A percentile compares a stretch with the other conserved stretches of the same genome.
These are phyloP conservation scores for Penicillium aurantiogriseum DNA, from an alignment of 2,329 filamentous ascomycete species.

Conservation along the genomic window DNA sequence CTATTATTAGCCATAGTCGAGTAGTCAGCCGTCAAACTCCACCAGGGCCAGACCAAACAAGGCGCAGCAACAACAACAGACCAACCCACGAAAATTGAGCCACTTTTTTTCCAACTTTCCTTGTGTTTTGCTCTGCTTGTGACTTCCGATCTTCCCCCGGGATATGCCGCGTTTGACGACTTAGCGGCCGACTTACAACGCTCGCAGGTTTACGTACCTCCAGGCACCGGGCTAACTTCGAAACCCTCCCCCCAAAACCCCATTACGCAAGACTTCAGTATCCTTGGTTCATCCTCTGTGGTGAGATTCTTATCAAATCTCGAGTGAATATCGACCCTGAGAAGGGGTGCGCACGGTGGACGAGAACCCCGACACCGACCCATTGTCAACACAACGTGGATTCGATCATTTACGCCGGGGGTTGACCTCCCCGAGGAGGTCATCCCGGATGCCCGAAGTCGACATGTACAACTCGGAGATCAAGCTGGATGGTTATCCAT, in stretches of 20 bases:
- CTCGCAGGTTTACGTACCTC: conserved; percentile 1
- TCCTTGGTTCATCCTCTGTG: neutral
- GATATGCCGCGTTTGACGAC: conserved; percentile 3
- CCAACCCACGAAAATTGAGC: conserved; percentile 6
- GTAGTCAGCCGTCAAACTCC: conserved; percentile 19
- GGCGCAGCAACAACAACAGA: conserved; percentile 22
- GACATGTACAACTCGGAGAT: conserved; percentile 33
- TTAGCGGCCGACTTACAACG: conserved; percentile 2
- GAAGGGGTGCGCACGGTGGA: neutral
- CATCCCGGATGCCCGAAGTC: conserved; percentile 33
- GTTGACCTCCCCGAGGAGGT: conserved; percentile 45
- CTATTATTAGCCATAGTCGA: conserved; percentile 12
- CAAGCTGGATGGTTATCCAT: conserved; percentile 11
- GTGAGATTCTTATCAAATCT: neutral
- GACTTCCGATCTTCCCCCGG: conserved; percentile 4
- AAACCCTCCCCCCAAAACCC: neutral
- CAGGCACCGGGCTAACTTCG: conserved; percentile 5
- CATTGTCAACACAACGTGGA: conserved; percentile 37
- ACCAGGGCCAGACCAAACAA: conserved; percentile 25
- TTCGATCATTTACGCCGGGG: conserved; percentile 36
- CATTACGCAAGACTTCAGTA: neutral
- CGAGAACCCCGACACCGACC: conserved; percentile 2
- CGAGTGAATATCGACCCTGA: conserved; percentile 1
- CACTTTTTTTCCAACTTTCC: conserved; percentile 2
- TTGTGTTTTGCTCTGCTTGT: conserved; percentile 10